These are phyloP conservation scores for Jatropha curcas DNA, from an alignment of 345 rosid species.

Conservation along the genomic window DNA sequence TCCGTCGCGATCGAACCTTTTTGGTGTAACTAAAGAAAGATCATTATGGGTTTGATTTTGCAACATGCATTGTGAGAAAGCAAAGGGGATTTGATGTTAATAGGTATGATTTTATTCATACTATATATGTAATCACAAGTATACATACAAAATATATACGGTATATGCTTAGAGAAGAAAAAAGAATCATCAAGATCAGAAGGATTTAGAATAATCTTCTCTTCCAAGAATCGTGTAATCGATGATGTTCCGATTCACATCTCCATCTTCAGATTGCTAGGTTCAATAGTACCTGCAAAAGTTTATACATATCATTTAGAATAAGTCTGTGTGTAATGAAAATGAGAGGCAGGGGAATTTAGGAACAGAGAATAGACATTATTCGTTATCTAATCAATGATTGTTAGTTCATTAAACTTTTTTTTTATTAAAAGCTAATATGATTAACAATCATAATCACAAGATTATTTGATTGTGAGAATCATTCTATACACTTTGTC, in stretches of 20 bases:
- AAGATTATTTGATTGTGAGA: constrained; percentile 12
- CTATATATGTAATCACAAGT: constrained; percentile 24
- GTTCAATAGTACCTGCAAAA: constrained; percentile 55
- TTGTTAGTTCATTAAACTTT: background rate
- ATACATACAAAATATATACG: constrained; percentile 40
- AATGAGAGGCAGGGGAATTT: background rate
- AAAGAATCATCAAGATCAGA: constrained; percentile 24
- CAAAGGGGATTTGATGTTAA: constrained; percentile 20
- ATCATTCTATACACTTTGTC: constrained; percentile 10
- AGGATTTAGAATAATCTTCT: constrained; percentile 22
- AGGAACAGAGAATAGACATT: background rate
- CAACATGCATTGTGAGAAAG: background rate
- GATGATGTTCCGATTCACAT: constrained; percentile 34
- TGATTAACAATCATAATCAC: constrained; percentile 25
- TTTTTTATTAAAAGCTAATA: background rate
- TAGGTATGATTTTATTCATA: constrained; percentile 41
- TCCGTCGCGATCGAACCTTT: background rate
- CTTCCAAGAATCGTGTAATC: constrained; percentile 22
- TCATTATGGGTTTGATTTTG: constrained; percentile 8
- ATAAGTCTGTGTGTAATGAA: constrained; percentile 9
- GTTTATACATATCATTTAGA: constrained; percentile 6
- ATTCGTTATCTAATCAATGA: background rate
- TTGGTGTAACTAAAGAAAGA: background rate
- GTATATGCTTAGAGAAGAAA: constrained; percentile 30
- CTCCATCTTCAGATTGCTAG: constrained; percentile 58